These are phyloP conservation scores for Alternaria metachromatica DNA, from an alignment of 2,329 filamentous ascomycete species.

Conservation along the genomic window DNA sequence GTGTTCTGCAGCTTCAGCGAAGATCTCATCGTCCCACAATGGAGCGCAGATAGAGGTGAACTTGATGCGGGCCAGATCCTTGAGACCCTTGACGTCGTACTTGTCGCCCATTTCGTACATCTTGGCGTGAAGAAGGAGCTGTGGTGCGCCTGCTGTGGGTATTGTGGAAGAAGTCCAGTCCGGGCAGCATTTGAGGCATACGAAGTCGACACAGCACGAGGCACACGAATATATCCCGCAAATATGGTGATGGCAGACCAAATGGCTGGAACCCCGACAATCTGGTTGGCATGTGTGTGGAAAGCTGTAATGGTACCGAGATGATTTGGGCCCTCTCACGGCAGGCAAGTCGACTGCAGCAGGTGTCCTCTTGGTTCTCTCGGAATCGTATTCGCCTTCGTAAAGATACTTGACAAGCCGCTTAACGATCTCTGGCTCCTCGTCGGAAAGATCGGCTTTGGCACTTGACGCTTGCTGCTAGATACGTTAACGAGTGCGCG, in stretches of 20 bases:
- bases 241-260: not conserved
- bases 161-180: not conserved
- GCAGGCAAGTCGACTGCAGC: no score
- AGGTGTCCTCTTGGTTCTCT: not conserved
- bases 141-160: not conserved
- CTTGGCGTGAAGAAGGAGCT: not conserved
- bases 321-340: no score
- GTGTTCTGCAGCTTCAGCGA: not conserved
- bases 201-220: not conserved
- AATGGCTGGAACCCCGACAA: not conserved
- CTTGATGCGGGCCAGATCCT: slow-evolving; percentile 8
- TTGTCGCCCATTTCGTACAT: slow-evolving; percentile 19
- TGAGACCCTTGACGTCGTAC: slow-evolving; percentile 12
- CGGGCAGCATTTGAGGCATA: not conserved
- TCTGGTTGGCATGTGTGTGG: not conserved
- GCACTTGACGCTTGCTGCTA: slow-evolving; percentile 7
- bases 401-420: slow-evolving; percentile 27
- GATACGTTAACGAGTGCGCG: no score
- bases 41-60: not conserved
- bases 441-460: slow-evolving; percentile 17
- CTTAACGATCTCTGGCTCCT: slow-evolving; percentile 16
- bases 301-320: no score
- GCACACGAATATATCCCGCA: not conserved
- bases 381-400: slow-evolving; percentile 19
- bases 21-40: not conserved